Base-by-base conservation (phyloP, 768 basidiomycete species). In the Mycena maculata region DNA sequence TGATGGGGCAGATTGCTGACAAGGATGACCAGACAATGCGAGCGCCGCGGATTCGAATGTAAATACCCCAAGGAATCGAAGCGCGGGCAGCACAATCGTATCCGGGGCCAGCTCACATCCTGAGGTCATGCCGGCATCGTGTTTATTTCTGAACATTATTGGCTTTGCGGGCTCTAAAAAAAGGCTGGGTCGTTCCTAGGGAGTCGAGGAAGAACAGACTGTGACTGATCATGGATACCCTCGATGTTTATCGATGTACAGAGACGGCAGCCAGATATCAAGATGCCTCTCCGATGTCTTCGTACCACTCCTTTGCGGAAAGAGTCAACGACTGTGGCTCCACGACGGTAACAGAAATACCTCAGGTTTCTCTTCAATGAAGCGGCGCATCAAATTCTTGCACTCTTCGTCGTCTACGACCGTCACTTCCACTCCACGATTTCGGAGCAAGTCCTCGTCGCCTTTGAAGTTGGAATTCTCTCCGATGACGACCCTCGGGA, bases 401-500 rank as follows among this genome's bases (percentile, higher is more conserved):
- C 89, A 89, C 27, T 83, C 82, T 8, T 79, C 69, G 55, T 88
- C 77, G 60, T 88, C 80, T 33, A 86, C 42, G 38, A 87, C 81
- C 44, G 84, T 68, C 28, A 88, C 82, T 66, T 92, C 85, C 22
- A 90, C 86, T 3, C 89, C 89, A 22, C 81, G 77, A 16, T 73
- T 75, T 39, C 78, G 81, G 18, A 92, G 79, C 22, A 89, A 77
- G 22, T 85, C 81, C 69, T 91, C 90, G 1, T 81, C 84, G 11
- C 87, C 88, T 18, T 83, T 66, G 70, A 85, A 88, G 39, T 81
- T 90, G 20, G 66, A 49, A 67, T 90, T 88, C 73, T 91, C 90
- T 20, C 89, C 89, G 50, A 91, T 86, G 13, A 92, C 88, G 10
- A 90, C 85, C 8, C 89, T 83, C 6, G 87, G 86, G 42, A 91